Evolutionary conservation across 1,139 yeast species (phyloP).

Genomic region (Kurtzmaniella quercitrusa): DNA sequence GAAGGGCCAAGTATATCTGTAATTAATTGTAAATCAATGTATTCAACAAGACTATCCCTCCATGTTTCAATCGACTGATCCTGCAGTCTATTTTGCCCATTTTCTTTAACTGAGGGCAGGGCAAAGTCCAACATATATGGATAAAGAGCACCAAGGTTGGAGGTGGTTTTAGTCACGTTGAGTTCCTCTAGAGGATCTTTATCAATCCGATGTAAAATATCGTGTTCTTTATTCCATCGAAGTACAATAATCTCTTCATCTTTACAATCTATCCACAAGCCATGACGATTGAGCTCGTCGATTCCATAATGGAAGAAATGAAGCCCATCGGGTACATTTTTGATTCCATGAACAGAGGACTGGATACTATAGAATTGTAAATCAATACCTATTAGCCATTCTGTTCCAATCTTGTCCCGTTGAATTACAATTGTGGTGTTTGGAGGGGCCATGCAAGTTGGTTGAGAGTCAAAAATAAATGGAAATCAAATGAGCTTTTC

Average conservation of each 20-base stretch:
- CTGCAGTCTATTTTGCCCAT: neutral
- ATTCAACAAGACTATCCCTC: constrained; percentile 9
- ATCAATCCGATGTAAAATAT: constrained; percentile 1
- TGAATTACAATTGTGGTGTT: constrained; percentile 3
- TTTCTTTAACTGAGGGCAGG: constrained; percentile 7
- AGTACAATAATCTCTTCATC: constrained; percentile 18
- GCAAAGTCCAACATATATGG: constrained; percentile 22
- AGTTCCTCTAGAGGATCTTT: constrained; percentile 9
- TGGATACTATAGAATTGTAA: constrained; percentile 23
- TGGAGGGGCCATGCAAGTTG: constrained; percentile 3
- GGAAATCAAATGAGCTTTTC: no score
- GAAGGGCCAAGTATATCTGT: constrained; percentile 18
- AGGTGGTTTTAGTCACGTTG: constrained; percentile 12
- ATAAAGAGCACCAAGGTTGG: constrained; percentile 19
- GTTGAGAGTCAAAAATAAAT: no score
- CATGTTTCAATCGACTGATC: neutral
- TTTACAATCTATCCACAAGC: constrained; percentile 23
- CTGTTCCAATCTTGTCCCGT: neutral
- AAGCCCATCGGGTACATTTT: constrained; percentile 22
- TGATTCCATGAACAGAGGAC: constrained; percentile 21
- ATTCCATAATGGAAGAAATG: constrained; percentile 27
- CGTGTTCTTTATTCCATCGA: constrained; percentile 8
- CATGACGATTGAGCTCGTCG: constrained; percentile 18
- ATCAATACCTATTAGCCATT: constrained; percentile 27
- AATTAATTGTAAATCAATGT: constrained; percentile 19